Evolutionary conservation across 108 stramenopile genomes (phyloP).

Genomic region (Seminavis robusta): DNA sequence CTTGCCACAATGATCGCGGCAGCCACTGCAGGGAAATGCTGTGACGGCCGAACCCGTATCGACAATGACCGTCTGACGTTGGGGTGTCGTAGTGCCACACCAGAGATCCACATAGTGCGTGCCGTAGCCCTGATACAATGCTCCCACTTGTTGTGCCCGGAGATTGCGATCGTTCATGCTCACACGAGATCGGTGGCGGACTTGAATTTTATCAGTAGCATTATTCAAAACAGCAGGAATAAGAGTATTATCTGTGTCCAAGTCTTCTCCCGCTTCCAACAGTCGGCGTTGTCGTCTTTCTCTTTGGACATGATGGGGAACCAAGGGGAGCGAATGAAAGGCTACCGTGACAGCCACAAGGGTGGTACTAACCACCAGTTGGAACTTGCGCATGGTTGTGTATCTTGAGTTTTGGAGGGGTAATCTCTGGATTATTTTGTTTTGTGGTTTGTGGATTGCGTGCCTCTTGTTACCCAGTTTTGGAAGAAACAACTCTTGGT

Average conservation of each 20-base stretch:
- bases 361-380: too few relatives aligned
- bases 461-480: too few relatives aligned
- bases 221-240: too few relatives aligned
- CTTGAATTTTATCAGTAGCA: too few relatives aligned
- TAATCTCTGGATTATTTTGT: too few relatives aligned
- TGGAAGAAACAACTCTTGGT: too few relatives aligned
- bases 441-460: too few relatives aligned
- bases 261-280: background rate
- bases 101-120: constrained; percentile 95
- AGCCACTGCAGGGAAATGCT: constrained; percentile 92
- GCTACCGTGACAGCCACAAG: too few relatives aligned
- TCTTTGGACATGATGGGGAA: constrained; percentile 48
- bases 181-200: background rate
- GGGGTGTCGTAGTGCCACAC: constrained; percentile 93
- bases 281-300: background rate
- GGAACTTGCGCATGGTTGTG: too few relatives aligned
- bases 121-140: constrained; percentile 40
- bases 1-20: constrained; percentile 68
- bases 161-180: background rate
- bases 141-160: constrained; percentile 20
- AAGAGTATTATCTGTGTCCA: too few relatives aligned
- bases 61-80: constrained; percentile 96
- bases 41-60: constrained; percentile 92
- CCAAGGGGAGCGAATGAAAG: constrained; percentile 32
- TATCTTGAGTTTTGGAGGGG: too few relatives aligned